These are phyloP conservation scores for Cynara cardunculus DNA, from an alignment of 129 eudicot species.

Conservation along the genomic window DNA sequence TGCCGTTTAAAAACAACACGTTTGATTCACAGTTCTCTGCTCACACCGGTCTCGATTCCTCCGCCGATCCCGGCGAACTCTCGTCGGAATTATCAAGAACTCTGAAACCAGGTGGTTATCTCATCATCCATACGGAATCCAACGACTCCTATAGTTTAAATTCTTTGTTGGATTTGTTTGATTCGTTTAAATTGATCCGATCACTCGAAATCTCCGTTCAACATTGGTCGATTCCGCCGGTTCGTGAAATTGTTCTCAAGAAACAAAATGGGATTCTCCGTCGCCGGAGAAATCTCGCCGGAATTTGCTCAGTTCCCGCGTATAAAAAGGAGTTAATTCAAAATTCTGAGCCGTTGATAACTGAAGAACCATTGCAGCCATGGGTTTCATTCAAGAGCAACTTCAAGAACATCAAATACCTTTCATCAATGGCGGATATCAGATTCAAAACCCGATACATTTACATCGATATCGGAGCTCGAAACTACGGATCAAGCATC, in stretches of 20 bases:
- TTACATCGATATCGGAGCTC: constrained; percentile 67
- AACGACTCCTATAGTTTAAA: constrained; percentile 49
- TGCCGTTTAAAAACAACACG: constrained; percentile 22
- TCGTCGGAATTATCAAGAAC: constrained; percentile 47
- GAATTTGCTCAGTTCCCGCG: constrained; percentile 37
- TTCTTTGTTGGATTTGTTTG: constrained; percentile 52
- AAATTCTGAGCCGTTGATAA: constrained; percentile 41
- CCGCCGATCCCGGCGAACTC: constrained; percentile 19
- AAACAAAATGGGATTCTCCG: constrained; percentile 25
- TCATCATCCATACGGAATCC: constrained; percentile 51
- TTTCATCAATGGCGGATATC: constrained; percentile 54
- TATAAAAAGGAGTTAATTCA: constrained; percentile 37
- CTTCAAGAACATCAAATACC: constrained; percentile 46
- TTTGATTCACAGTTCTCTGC: constrained; percentile 46
- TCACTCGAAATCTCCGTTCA: constrained; percentile 25
- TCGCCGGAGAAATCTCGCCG: neutral
- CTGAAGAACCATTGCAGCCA: constrained; percentile 49
- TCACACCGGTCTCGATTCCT: constrained; percentile 33
- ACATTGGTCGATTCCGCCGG: constrained; percentile 16
- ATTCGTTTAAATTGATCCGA: constrained; percentile 31
- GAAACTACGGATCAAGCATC: constrained; percentile 59
- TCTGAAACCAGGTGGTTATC: constrained; percentile 45
- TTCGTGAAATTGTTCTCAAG: constrained; percentile 44
- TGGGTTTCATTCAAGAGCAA: constrained; percentile 43
- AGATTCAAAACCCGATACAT: constrained; percentile 51